Base-by-base conservation (phyloP, 164 flowering plant species). In the Berberis thunbergii region DNA sequence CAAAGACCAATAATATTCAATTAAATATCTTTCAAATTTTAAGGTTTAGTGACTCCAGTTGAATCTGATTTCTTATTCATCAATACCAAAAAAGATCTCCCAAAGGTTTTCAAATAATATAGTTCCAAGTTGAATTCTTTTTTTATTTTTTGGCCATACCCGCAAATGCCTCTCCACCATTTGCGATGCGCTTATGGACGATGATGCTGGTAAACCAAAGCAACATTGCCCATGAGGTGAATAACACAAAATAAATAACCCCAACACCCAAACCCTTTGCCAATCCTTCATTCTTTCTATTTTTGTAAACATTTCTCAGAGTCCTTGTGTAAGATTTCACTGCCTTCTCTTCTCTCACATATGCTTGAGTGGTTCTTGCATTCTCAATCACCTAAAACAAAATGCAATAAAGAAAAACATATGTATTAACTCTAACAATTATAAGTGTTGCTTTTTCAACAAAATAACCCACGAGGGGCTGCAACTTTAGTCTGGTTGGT, bases 191-290 rank as follows among this genome's bases (percentile, higher is more conserved):
- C 76, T 91, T 91, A 59, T 91, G 99, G 53, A 94, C 99, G 43
- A 87, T 76, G 40, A 87, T 64, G 78, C 97, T 87, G 13, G 88
- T 86, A 73, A 74, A 94, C 99, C 99, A 94, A 40, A 91, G 87
- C 26, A 94, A 94, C 81, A 94, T 69, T 7, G 99, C 78, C 96
- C 96, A 94, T 11, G 97, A 94, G 44, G 82, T 80, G 66, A 94
- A 94, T 59, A 91, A 84, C 0, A 83, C 82, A 69, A 82, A 86
- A 54, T 94, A 91, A 81, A 91, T 2, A 38, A 95, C 68, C 45
- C 99, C 99, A 13, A 94, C 78, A 5, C 99, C 99, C 13, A 94
- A 63, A 38, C 99, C 99, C 77, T 89, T 94, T 9, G 97, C 95
- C 48, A 94, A 66, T 6, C 97, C 99, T 2, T 84, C 97, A 73